phyloP scores from a whole-genome alignment of 1,139 yeast genomes.

The Zygosaccharomyces pseudobailii region DNA sequence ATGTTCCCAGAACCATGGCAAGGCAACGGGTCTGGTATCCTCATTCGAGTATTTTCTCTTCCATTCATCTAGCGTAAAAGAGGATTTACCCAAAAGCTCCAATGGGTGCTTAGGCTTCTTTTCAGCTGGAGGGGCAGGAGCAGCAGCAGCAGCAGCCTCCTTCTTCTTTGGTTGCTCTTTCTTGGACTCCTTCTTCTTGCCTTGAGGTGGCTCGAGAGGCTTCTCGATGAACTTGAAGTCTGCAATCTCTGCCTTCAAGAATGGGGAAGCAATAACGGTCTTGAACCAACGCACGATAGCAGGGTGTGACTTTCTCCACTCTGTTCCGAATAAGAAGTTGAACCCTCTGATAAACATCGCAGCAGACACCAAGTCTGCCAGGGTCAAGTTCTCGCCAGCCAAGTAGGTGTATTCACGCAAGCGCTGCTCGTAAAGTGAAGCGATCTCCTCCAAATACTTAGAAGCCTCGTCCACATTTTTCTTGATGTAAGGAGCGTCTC shows the following conservation, averaged over 20 bases:
- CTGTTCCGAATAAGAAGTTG: conserved; percentile 61
- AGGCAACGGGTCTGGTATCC: conserved; percentile 90
- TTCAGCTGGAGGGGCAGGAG: conserved; percentile 36
- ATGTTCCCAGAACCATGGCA: conserved; percentile 98
- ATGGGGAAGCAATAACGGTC: conserved; percentile 58
- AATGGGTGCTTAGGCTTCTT: conserved; percentile 89
- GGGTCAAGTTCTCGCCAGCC: conserved; percentile 83
- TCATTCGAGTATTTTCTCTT: conserved; percentile 96
- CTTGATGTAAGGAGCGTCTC: conserved; percentile 72
- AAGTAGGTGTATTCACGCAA: conserved; percentile 75
- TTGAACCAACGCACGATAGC: conserved; percentile 80
- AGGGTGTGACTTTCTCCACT: conserved; percentile 76
- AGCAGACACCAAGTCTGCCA: conserved; percentile 77
- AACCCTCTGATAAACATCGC: conserved; percentile 60
- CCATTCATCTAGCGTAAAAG: conserved; percentile 85
- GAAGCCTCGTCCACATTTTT: conserved; percentile 58
- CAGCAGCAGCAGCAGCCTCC: conserved; percentile 35
- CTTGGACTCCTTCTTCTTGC: conserved; percentile 56
- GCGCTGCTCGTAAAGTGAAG: conserved; percentile 55
- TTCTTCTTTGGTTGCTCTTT: conserved; percentile 26
- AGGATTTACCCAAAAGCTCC: conserved; percentile 69
- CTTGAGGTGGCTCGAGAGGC: conserved; percentile 75
- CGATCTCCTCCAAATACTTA: conserved; percentile 39
- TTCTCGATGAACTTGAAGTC: conserved; percentile 58
- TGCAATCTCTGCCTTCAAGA: conserved; percentile 45